phyloP scores from a whole-genome alignment of 208 protist species.

The Angomonas deanei region DNA sequence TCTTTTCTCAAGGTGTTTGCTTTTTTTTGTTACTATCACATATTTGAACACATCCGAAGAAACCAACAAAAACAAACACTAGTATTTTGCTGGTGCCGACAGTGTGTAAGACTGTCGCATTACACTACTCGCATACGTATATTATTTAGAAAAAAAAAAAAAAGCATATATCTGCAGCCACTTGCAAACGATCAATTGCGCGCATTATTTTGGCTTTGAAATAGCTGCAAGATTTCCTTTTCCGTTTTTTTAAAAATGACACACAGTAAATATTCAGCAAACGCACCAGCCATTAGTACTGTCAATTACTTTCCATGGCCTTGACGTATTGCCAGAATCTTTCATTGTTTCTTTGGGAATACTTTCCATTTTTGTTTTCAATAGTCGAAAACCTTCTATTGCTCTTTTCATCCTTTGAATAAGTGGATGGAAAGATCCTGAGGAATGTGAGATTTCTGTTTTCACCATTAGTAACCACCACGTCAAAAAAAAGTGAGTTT shows the following conservation, averaged over 20 bases:
- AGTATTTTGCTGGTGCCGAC: conserved; percentile 36
- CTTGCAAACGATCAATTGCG: too few species aligned
- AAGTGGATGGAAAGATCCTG: conserved; percentile 1
- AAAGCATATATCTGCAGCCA: too few species aligned
- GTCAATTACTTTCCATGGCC: background rate
- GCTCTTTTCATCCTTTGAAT: conserved; percentile 3
- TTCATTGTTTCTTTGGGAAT: background rate
- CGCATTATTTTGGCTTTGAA: too few species aligned
- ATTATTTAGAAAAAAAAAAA: too few species aligned
- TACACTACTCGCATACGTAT: too few species aligned
- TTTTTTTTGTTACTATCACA: background rate
- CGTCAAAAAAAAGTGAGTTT: too few species aligned
- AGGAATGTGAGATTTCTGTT: background rate
- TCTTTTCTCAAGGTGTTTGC: too few species aligned
- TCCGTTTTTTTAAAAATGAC: background rate
- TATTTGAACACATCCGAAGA: conserved; percentile 21
- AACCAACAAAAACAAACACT: conserved; percentile 25
- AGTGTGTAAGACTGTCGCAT: conserved; percentile 19
- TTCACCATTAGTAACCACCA: too few species aligned
- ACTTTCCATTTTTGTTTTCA: too few species aligned
- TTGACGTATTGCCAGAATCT: background rate
- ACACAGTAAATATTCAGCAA: background rate
- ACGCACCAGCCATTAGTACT: background rate
- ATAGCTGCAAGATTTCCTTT: too few species aligned
- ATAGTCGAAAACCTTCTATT: background rate